These are phyloP conservation scores for Cryptococcus sp. DNA, from an alignment of 1,284 basidiomycete species.

Conservation along the genomic window DNA sequence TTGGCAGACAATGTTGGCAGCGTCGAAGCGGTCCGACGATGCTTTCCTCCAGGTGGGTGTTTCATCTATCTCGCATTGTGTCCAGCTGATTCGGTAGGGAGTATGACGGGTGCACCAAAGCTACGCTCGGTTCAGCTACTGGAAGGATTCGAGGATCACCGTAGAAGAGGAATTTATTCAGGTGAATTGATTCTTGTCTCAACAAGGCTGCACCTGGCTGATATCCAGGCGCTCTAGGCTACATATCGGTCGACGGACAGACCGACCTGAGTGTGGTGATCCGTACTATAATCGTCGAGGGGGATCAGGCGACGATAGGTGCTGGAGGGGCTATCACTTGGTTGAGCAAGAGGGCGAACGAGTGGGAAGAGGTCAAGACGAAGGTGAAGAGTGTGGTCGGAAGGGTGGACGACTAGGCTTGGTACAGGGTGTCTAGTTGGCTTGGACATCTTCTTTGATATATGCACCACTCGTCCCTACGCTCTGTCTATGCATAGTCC, in stretches of 20 bases:
- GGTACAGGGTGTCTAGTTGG: too few species aligned
- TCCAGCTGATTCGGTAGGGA: conserved; percentile 7
- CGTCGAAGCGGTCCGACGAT: conserved; percentile 69
- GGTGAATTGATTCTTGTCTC: conserved; percentile 38
- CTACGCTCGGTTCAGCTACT: conserved; percentile 87
- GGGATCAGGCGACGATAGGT: conserved; percentile 58
- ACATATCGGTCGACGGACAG: conserved; percentile 80
- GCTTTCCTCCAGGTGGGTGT: conserved; percentile 75
- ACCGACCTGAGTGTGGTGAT: conserved; percentile 96
- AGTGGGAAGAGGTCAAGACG: conserved; percentile 90
- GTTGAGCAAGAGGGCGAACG: conserved; percentile 73
- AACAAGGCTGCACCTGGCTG: background rate
- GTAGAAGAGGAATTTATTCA: conserved; percentile 76
- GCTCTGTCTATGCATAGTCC: too few species aligned
- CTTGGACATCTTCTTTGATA: too few species aligned
- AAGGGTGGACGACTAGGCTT: conserved; percentile 4
- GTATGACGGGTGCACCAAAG: conserved; percentile 97
- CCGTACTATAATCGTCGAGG: conserved; percentile 78
- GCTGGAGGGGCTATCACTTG: conserved; percentile 96
- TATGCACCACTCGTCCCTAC: too few species aligned
- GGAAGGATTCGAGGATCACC: conserved; percentile 66
- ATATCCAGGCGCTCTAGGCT: conserved; percentile 69
- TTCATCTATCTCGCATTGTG: too few species aligned
- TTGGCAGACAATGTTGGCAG: conserved; percentile 48
- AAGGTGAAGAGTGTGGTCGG: conserved; percentile 58